Conservation (phyloP, 228 moss, liverwort and hornwort genomes). For the Sphagnum magellanicum region DNA sequence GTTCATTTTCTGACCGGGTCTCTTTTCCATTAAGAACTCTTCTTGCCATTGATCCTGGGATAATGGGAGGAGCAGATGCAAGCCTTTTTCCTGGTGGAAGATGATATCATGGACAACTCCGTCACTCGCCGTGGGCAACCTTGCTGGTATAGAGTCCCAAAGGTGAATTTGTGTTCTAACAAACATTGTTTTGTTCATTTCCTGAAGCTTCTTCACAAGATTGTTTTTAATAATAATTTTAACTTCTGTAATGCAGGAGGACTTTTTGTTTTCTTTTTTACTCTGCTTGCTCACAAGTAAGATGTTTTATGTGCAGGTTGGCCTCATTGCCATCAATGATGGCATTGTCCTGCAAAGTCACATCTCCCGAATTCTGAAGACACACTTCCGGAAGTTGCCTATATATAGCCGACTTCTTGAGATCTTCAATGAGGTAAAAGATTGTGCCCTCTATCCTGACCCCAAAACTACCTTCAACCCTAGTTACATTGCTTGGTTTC, state of each 20-base stretch:
- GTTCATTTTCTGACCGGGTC: background rate
- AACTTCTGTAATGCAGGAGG: background rate
- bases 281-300: background rate
- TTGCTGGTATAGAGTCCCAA: slow-evolving; percentile 85
- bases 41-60: background rate
- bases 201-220: too few species aligned
- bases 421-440: slow-evolving; percentile 73
- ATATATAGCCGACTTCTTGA: slow-evolving; percentile 75
- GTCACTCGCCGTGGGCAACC: slow-evolving; percentile 88
- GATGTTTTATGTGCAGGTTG: slow-evolving; percentile 44
- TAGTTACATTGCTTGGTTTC: too few species aligned
- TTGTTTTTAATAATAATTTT: background rate
- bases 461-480: too few species aligned
- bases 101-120: slow-evolving; percentile 93
- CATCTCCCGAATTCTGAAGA: slow-evolving; percentile 75
- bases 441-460: too few species aligned
- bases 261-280: background rate
- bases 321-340: slow-evolving; percentile 80
- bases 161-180: slow-evolving; percentile 28
- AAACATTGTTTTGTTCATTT: too few species aligned
- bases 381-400: slow-evolving; percentile 64
- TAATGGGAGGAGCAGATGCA: slow-evolving; percentile 37
- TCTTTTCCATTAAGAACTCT: background rate
- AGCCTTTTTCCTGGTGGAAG: slow-evolving; percentile 83
- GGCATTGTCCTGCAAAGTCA: slow-evolving; percentile 79